Conservation (phyloP, 2,329 filamentous ascomycete species). For the Epichloe typhina region DNA sequence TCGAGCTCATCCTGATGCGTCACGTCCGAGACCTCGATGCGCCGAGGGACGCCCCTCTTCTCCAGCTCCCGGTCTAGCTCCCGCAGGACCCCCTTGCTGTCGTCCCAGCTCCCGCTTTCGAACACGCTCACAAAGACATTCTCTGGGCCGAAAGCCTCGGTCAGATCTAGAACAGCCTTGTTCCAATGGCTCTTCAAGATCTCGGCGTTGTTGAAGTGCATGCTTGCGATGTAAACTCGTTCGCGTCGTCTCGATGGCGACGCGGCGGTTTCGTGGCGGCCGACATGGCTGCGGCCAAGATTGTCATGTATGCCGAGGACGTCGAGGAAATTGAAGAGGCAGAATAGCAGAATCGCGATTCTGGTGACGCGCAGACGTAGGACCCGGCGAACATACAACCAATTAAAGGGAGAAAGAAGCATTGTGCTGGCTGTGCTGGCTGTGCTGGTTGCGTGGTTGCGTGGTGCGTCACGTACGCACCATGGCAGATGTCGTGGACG, state of each 20-base stretch:
- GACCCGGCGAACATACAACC: conserved; percentile 23
- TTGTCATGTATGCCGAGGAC: conserved; percentile 24
- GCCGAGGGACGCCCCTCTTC: conserved; percentile 36
- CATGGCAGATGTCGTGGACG: conserved; percentile 1
- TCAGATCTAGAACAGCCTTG: conserved; percentile 42
- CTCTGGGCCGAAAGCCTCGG: conserved; percentile 41
- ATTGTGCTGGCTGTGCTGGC: conserved; percentile 7
- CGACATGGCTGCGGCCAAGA: conserved; percentile 17
- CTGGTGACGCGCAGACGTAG: conserved; percentile 22
- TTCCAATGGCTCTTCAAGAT: conserved; percentile 52
- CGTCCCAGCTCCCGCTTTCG: conserved; percentile 58
- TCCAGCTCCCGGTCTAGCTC: conserved; percentile 43
- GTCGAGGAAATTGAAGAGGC: conserved; percentile 26
- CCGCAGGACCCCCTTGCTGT: conserved; percentile 48
- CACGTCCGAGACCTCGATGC: conserved; percentile 42
- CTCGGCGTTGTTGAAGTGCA: conserved; percentile 54
- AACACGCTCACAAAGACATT: conserved; percentile 57
- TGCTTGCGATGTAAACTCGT: conserved; percentile 53
- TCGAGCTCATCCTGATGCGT: conserved; percentile 45
- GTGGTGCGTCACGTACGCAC: neutral
- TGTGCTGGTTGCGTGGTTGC: neutral
- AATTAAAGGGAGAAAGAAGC: conserved; percentile 17
- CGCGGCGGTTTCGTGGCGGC: conserved; percentile 7
- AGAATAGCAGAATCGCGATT: conserved; percentile 21
- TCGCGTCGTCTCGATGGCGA: conserved; percentile 15